Base-by-base conservation (phyloP, 1,284 basidiomycete genomes). In the Irpex lacteus region DNA sequence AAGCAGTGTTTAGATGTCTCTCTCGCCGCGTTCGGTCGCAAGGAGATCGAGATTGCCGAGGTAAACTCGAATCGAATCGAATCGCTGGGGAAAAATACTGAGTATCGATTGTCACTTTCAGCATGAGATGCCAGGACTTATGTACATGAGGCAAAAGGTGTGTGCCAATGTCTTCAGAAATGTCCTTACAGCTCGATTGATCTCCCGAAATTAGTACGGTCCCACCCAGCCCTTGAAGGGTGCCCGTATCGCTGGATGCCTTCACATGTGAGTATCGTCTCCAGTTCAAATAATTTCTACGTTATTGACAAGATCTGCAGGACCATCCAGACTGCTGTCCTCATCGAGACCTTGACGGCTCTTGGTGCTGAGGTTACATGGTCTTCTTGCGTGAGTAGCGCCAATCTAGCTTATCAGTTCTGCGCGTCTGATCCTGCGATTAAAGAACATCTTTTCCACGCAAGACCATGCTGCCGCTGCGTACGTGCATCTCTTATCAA, bases 401-500 rank as follows among this genome's bases (percentile, higher is more conserved):
- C 37, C 36, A 34, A 54, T 60, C 34, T 65, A 1, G 26, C 56
- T 56, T 59, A 40, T 36, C 26, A n/a, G 56, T 9, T 32, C 59
- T 19, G 44, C 60, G 53, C 57, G 37, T 63, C 47, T 44, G 52
- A 37, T 52, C 15, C 13, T 56, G 7, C 36, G n/a, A n/a, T 18
- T 26, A 15, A 59, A 93, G 92, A 99, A 99, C 86, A 99, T 99
- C 78, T 99, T 98, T 84, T 99, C 98, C 63, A 99, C 97, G 64
- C 98, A 96, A 78, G 97, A 99, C 80, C 97, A 99, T 81, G 97
- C 97, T 67, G 98, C 97, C 66, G 94, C 97, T 70, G 98, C 95
- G 90, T 93, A 75, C 74, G 89, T 85, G n/a, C 37, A 44, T 37
- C 64, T 40, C 60, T 26, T 32, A 5, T 47, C 34, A 13, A 40